Evolutionary conservation across 2,329 filamentous ascomycete species (phyloP).

Genomic region (Phyllosticta citriasiana): DNA sequence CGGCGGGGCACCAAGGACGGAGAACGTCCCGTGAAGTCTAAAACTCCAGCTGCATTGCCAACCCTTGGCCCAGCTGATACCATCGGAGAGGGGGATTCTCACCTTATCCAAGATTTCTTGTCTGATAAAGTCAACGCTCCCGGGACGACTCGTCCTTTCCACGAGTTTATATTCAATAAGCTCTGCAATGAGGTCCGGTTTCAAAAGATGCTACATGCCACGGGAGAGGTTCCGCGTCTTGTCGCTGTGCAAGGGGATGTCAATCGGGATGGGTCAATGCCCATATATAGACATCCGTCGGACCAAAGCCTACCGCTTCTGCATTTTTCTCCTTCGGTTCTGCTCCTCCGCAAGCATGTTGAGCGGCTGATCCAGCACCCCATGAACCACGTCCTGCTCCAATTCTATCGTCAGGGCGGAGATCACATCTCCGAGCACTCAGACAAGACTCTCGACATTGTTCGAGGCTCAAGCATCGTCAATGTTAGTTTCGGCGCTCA

Average conservation of each 20-base stretch:
- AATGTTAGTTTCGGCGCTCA: conserved; percentile 92
- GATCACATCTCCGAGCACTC: conserved; percentile 96
- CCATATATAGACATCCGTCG: conserved; percentile 88
- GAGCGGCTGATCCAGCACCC: conserved; percentile 66
- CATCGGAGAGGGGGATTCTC: conserved; percentile 74
- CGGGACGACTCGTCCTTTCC: conserved; percentile 30
- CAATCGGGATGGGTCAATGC: conserved; percentile 59
- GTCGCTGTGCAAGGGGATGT: conserved; percentile 79
- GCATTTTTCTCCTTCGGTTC: conserved; percentile 64
- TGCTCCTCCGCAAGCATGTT: conserved; percentile 55
- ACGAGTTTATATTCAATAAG: conserved; percentile 54
- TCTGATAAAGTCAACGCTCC: conserved; percentile 29
- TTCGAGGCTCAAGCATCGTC: conserved; percentile 68
- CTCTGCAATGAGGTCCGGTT: conserved; percentile 69
- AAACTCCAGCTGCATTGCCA: neutral
- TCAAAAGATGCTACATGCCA: conserved; percentile 87
- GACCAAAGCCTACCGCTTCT: conserved; percentile 75
- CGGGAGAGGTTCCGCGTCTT: conserved; percentile 81
- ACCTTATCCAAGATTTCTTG: conserved; percentile 61
- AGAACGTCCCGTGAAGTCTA: conserved; percentile 1
- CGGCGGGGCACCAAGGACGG: neutral
- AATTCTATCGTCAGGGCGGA: conserved; percentile 77
- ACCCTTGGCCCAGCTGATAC: conserved; percentile 39
- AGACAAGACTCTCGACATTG: conserved; percentile 92
- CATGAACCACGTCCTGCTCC: conserved; percentile 86